Evolutionary conservation across 306 rosid species (phyloP), one percentile per base, ranked within the genome.

Genomic region (Oemleria cerasiformis): DNA sequence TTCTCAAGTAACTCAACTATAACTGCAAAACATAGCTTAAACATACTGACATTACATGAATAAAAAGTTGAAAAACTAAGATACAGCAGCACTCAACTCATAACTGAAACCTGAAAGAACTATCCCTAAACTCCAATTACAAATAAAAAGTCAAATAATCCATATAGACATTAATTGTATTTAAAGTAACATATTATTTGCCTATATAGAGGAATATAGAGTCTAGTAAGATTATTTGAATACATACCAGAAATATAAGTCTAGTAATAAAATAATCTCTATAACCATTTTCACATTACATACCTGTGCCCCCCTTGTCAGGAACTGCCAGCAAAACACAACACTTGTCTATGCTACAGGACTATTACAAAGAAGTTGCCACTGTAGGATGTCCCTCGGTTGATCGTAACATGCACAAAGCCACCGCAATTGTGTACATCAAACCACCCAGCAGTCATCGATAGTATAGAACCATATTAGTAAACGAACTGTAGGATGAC

Each of bases 241-340:
- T 20, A 20, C 60, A 21, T 54, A 54, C 2, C 23, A 13, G 13
- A 53, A 53, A 19, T 53, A 53, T 53, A 3, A 5, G 14, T 17
- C 3, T n/a, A 7, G 9, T 19, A 51, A 21, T 51, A 51, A 51
- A 16, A 51, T 3, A n/a, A 51, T 17, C 23, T 17, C 57, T n/a
- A 51, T n/a, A 30, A 51, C 57, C 56, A 51, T 51, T 51, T 51
- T 53, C 58, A 19, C 21, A 53, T 53, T 53, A 53, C 58, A 53
- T 19, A 53, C 58, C 58, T 53, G 21, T 53, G 21, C 5, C 54
- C 30, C 21, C n/a, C 58, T 53, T n/a, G 30, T 53, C 58, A 19
- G 25, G 13, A 53, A 53, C 30, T 53, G 58, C 58, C 21, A 53
- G 58, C 21, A 53, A 53, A 19, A 53, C 21, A 53, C 58, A n/a